Evolutionary conservation across 345 rosid genomes (phyloP), one percentile per base, ranked within the genome.

Genomic region (Populus alba): DNA sequence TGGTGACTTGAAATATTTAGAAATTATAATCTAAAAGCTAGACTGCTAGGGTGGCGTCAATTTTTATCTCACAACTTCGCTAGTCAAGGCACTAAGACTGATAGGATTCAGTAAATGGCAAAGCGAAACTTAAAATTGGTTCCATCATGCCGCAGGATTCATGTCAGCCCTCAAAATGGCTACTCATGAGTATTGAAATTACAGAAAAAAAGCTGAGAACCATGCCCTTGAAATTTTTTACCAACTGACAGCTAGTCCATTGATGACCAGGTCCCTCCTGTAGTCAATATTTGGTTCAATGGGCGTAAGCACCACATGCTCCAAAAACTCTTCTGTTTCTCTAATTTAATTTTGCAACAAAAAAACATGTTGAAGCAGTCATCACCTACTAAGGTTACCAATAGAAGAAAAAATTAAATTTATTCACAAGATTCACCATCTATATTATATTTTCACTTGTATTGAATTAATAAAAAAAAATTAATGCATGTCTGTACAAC

Each of bases 401-500:
- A 8, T 1, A 38, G 51, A 61, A 37, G 41, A 57, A 51, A 57
- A 57, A 57, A 38, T 45, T 59, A 35, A 68, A 53, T 51, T 49
- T 38, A 35, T 13, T 69, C 17, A 25, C 33, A 68, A 59, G 37
- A 67, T 73, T 45, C 38, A 15, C 51, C 65, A n/a, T 37, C 57
- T 65, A 62, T 12, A 61, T 73, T 66, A 75, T 41, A 66, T 66
- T 71, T 78, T 72, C 66, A 57, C 62, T 74, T 65, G 76, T 78
- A 82, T 70, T 73, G 35, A 69, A 78, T 55, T 57, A 74, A 80
- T 43, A 68, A 72, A 72, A 41, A 35, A 69, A 35, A 69, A 65
- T 70, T 49, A 78, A 85, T 77, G 85, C 81, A 85, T 78, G 80
- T 83, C 35, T 73, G 82, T 83, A 86, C 86, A 86, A 84, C 76